Evolutionary conservation across 331 rosid species (phyloP), one percentile per base, ranked within the genome.

Genomic region (Malus hybrid): DNA sequence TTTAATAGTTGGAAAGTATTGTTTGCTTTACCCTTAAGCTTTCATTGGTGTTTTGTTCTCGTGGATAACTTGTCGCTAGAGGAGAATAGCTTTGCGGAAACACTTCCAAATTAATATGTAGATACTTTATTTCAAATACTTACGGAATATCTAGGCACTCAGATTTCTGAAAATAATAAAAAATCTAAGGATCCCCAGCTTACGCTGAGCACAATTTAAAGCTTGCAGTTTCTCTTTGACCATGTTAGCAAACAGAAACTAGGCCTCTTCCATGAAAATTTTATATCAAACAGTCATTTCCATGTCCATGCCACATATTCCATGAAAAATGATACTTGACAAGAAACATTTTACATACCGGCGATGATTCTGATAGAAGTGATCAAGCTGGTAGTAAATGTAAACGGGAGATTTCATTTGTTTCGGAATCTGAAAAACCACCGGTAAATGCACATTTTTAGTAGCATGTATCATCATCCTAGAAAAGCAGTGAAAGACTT

Each of bases 331-430:
- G 63, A 52, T 30, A 18, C 33, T 39, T 39, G 6, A 77, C 72
- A 50, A 46, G 71, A 73, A 67, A 15, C 53, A 34, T 42, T 68
- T 13, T 19, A 30, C 82, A 48, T 77, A 93, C 97, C 98, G 85
- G 46, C 98, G 93, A 82, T 93, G 97, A 78, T 93, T 93, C 86
- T 93, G 98, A 75, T 83, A 89, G 85, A 78, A 91, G 85, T 87
- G 86, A 20, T 91, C 96, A 71, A 93, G 96, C 71, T 93, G 93
- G 30, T 93, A 93, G 75, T 93, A 89, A 83, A 93, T 66, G 67
- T 77, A 89, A 69, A 93, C 67, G 0, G 97, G 96, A 79, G 85
- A 86, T 76, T 87, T 85, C 98, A 93, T 93, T 83, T 70, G 81
- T 74, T 77, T 89, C 14, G 85, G 81, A 66, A 93, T 90, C 98